These are phyloP conservation scores for Syncephalastrum monosporum DNA, from an alignment of 371 early-diverging fungal species.

Conservation along the genomic window DNA sequence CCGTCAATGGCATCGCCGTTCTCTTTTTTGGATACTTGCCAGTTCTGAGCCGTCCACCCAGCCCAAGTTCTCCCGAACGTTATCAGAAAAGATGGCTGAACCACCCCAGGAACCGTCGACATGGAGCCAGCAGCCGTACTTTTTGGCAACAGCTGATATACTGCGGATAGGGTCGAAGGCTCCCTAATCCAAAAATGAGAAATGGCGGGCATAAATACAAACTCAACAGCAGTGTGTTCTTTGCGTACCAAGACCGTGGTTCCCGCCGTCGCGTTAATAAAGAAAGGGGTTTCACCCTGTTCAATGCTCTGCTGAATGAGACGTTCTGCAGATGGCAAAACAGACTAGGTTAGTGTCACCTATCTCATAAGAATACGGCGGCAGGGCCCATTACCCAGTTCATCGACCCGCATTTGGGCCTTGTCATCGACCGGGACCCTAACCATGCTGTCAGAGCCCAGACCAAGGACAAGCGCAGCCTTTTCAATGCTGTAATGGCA, in stretches of 20 bases:
- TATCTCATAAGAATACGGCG: neutral
- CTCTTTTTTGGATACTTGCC: conserved; percentile 26
- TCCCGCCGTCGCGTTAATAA: conserved; percentile 85
- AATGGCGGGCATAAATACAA: neutral
- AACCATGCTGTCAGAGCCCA: conserved; percentile 72
- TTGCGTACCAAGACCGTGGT: conserved; percentile 74
- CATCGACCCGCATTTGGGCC: conserved; percentile 67
- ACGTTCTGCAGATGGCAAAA: conserved; percentile 31
- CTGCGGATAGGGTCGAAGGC: conserved; percentile 76
- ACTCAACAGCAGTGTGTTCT: neutral
- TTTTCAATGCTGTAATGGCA: conserved; percentile 85
- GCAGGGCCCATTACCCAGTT: conserved; percentile 44
- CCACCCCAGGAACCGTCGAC: conserved; percentile 90
- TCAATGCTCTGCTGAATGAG: conserved; percentile 45
- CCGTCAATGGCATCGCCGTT: neutral
- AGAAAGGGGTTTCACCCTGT: conserved; percentile 65
- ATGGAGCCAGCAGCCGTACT: conserved; percentile 79
- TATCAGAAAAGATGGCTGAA: conserved; percentile 61
- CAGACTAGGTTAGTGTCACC: conserved; percentile 1
- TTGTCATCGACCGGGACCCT: conserved; percentile 63
- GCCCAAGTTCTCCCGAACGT: conserved; percentile 31
- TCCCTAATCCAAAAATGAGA: conserved; percentile 37
- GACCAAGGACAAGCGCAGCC: conserved; percentile 70
- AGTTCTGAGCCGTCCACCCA: conserved; percentile 56
- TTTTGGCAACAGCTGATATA: conserved; percentile 59